phyloP scores from a whole-genome alignment of 176 grass and related monocot genomes.

The Cenchrus americanus region DNA sequence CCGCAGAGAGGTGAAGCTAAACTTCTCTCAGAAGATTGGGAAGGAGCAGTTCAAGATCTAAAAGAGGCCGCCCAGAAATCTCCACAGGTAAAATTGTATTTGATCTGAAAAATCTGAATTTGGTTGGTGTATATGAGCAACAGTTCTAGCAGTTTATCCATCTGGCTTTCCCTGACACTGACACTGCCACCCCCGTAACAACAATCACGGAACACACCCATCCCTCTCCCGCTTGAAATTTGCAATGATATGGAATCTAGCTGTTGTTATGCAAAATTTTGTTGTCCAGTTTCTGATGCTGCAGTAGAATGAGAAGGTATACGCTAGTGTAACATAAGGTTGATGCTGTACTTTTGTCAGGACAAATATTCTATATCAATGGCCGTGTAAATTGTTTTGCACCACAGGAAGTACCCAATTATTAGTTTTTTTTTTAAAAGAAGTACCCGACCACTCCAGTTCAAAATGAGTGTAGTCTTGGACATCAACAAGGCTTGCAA shows the following conservation, averaged over 20 bases:
- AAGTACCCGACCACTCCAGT: too few relatives aligned
- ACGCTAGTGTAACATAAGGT: neutral
- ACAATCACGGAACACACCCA: neutral
- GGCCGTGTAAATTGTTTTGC: neutral
- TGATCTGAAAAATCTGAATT: neutral
- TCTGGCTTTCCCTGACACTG: neutral
- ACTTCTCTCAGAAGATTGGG: conserved; percentile 92
- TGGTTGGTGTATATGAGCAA: conserved; percentile 5
- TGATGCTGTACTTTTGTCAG: neutral
- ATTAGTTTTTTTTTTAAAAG: too few relatives aligned
- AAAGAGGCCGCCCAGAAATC: conserved; percentile 93
- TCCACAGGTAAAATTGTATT: conserved; percentile 65
- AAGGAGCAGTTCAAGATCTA: conserved; percentile 87
- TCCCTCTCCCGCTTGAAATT: neutral
- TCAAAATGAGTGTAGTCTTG: too few relatives aligned
- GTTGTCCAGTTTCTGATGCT: conserved; percentile 19
- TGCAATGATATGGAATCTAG: conserved; percentile 7
- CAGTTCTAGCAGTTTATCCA: conserved; percentile 19
- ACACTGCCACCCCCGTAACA: neutral
- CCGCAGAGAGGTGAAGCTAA: conserved; percentile 94
- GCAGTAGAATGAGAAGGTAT: neutral
- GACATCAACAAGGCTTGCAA: too few relatives aligned
- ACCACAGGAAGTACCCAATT: too few relatives aligned
- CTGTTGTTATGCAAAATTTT: neutral
- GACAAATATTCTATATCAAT: neutral